Evolutionary conservation across 805 yeast genomes (phyloP).

Genomic region (Scheffersomyces amazonensis): DNA sequence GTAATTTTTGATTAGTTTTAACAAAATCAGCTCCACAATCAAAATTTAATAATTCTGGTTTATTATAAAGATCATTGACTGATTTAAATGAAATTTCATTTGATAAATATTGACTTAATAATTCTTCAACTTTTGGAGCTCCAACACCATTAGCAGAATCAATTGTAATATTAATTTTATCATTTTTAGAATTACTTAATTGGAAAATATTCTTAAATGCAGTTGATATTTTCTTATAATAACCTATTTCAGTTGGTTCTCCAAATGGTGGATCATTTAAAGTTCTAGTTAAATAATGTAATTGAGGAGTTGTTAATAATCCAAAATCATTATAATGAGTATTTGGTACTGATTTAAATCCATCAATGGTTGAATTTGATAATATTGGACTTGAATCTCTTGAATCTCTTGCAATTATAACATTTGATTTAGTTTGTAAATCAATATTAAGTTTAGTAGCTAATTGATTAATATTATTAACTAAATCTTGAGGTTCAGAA

Average conservation of each 20-base stretch:
- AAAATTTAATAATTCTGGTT: slow-evolving; percentile 62
- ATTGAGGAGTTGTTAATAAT: slow-evolving; percentile 86
- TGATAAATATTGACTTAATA: slow-evolving; percentile 42
- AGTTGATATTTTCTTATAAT: slow-evolving; percentile 57
- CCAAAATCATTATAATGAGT: slow-evolving; percentile 56
- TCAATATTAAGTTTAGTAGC: slow-evolving; percentile 45
- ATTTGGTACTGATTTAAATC: slow-evolving; percentile 47
- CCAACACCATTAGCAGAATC: slow-evolving; percentile 99
- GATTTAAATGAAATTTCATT: slow-evolving; percentile 38
- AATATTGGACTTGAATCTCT: slow-evolving; percentile 78
- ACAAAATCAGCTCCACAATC: slow-evolving; percentile 96
- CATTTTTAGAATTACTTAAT: slow-evolving; percentile 12
- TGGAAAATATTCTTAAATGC: slow-evolving; percentile 49
- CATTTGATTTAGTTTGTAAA: slow-evolving; percentile 37
- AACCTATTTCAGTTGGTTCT: slow-evolving; percentile 60
- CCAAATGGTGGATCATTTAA: slow-evolving; percentile 69
- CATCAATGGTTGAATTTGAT: slow-evolving; percentile 55
- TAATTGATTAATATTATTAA: slow-evolving; percentile 33
- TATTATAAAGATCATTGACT: slow-evolving; percentile 53
- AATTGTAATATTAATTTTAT: slow-evolving; percentile 51
- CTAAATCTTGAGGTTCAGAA: slow-evolving; percentile 46
- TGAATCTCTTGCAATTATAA: slow-evolving; percentile 82
- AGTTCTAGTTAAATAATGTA: slow-evolving; percentile 80
- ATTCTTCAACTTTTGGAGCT: slow-evolving; percentile 61
- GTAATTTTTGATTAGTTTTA: slow-evolving; percentile 81